Evolutionary conservation across 2,329 filamentous ascomycete species (phyloP), one percentile per base, ranked within the genome.

Genomic region (Aurifilum marmelostoma): DNA sequence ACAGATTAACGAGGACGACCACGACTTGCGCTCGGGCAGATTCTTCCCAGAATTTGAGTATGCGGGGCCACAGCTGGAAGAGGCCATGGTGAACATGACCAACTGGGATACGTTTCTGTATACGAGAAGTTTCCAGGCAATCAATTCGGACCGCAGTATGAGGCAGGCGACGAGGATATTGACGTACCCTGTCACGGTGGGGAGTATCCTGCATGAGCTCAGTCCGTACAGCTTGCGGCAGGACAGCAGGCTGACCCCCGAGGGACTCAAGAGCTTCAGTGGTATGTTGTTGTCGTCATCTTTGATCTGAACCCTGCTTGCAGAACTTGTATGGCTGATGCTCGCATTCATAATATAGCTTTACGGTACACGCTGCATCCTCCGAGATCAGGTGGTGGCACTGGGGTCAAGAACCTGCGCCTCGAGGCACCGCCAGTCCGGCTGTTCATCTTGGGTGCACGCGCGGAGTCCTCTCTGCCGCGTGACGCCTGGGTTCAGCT

Each of bases 41-140:
- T 91, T 93, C 79, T 99, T 99, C 80, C 91, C 92, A 18, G 97
- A 99, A 79, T 98, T 97, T 76, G 89, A 94, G 71, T 97, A 97
- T 77, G 94, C 96, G 0, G 92, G 91, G 18, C 86, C 90, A 67
- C 94, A 97, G 81, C 89, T 97, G 78, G 94, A 97, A 73, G 95
- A 97, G 78, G 92, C 94, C 43, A 86, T 96, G 73, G 89, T 97
- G 73, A 99, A 99, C 80, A 94, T 99, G 92, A 97, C 92, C 58
- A 99, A 97, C 79, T 99, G 96, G 96, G 96, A 99, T 79, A 98
- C 96, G 0, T 93, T 97, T 75, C 84, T 99, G 76, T 99, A 97
- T 78, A 97, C 94, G 3, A 87, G 96, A 75, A 91, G 97, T 75
- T 98, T 96, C 75, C 88, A 91, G 73, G 97, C 97, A 6, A 90